Evolutionary conservation across 169 alveolate genomes (phyloP).

Genomic region (Plasmodium gallinaceum): DNA sequence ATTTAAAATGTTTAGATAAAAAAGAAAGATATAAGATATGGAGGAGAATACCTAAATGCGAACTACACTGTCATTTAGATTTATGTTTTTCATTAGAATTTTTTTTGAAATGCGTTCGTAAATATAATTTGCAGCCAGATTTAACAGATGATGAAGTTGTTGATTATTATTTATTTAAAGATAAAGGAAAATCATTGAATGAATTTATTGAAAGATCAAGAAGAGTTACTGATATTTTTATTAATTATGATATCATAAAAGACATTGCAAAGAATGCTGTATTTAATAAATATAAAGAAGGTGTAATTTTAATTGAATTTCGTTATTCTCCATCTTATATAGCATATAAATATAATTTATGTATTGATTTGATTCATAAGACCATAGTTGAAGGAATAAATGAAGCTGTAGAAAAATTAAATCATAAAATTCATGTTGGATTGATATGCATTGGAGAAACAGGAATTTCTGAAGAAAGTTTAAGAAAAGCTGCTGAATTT

Average conservation of each 20-base stretch:
- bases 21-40: conserved; percentile 78
- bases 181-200: conserved; percentile 60
- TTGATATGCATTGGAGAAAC: conserved; percentile 71
- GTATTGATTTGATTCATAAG: conserved; percentile 57
- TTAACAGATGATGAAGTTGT: conserved; percentile 65
- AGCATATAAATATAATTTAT: conserved; percentile 47
- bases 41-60: conserved; percentile 78
- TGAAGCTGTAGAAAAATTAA: conserved; percentile 44
- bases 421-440: conserved; percentile 46
- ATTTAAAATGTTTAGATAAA: conserved; percentile 65
- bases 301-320: conserved; percentile 78
- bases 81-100: conserved; percentile 67
- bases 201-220: conserved; percentile 30
- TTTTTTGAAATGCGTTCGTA: conserved; percentile 39
- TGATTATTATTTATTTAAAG: conserved; percentile 68
- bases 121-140: conserved; percentile 67
- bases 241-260: conserved; percentile 46
- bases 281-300: conserved; percentile 77
- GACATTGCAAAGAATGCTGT: conserved; percentile 72
- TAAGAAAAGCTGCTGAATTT: conserved; percentile 74
- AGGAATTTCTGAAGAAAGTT: conserved; percentile 57
- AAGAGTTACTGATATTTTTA: conserved; percentile 40
- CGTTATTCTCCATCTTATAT: conserved; percentile 77
- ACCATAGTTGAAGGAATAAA: conserved; percentile 72
- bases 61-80: conserved; percentile 78